Evolutionary conservation across 2,329 filamentous ascomycete genomes (phyloP), one percentile per base, ranked within the genome.

Genomic region (Colletotrichum tabaci): DNA sequence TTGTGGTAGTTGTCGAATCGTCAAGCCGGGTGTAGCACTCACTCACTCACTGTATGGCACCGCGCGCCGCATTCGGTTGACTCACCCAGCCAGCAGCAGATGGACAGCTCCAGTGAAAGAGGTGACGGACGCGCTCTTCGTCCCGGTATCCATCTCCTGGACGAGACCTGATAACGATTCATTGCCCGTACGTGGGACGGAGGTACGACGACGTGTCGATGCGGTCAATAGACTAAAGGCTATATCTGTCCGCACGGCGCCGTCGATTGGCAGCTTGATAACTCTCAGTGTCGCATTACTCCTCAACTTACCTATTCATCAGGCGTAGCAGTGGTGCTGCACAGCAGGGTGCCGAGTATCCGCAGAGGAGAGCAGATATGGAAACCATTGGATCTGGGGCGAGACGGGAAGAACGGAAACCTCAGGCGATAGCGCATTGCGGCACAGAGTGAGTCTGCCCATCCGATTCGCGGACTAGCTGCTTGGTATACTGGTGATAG

Each of bases 241-340:
- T 47, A 35, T n/a, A 30, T 46, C 21, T 18, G 13, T 21, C 16
- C 40, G 21, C 56, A 30, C 40, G 23, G 42, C 42, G 35, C n/a
- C 30, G 26, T 49, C 23, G 30, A 52, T 26, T 35, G 35, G 16
- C 50, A 50, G 30, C n/a, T 15, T 55, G 55, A 35, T 44, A 67
- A 67, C 63, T 67, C 63, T 67, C 63, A 52, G 50, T 23, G 67
- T 71, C 44, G 63, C 50, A 67, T 61, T 26, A 42, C 49, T 35
- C 44, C 42, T 47, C 26, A 8, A 38, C 26, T 49, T n/a, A 13
- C 21, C 35, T n/a, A 3, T 38, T 38, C 18, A 35, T 26, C 26
- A 35, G 16, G 50, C 26, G 16, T 53, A 53, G 50, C 16, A 21
- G 8, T 16, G 50, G 2, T 35, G 50, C 15, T 53, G 16, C 26